phyloP scores from a whole-genome alignment of 1,284 basidiomycete genomes.

The Schizophyllum commune region DNA sequence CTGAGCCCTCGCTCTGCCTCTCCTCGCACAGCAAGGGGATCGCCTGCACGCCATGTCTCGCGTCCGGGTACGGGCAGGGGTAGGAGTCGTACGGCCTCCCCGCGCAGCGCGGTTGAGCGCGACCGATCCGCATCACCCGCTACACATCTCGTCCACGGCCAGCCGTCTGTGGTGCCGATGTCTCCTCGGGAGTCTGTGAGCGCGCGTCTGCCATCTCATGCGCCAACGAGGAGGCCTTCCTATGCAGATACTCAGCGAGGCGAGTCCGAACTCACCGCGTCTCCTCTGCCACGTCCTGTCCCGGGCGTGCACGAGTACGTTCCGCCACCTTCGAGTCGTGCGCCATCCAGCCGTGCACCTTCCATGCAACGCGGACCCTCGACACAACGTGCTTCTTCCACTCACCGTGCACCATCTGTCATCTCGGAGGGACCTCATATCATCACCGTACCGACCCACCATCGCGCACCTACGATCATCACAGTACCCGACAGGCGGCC shows the following conservation, averaged over 20 bases:
- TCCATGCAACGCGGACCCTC: not conserved
- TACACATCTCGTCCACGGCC: not conserved
- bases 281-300: not conserved
- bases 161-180: not conserved
- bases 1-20: not conserved
- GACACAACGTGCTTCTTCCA: not conserved
- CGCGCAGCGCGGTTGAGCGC: not conserved
- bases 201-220: not conserved
- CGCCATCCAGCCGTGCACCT: not conserved
- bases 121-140: not conserved
- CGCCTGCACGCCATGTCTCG: not conserved
- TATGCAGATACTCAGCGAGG: not conserved
- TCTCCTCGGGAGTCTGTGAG: not conserved
- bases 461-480: not conserved
- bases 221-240: not conserved
- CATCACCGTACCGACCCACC: not conserved
- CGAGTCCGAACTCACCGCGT: not conserved
- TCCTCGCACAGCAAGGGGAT: not conserved
- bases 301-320: not conserved
- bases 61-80: not conserved
- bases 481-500: not conserved
- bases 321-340: not conserved
- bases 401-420: not conserved
- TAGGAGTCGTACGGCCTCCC: not conserved
- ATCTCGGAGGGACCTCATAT: not conserved